phyloP scores from a whole-genome alignment of 306 rosid genomes.

The Lathyrus tuberosus region DNA sequence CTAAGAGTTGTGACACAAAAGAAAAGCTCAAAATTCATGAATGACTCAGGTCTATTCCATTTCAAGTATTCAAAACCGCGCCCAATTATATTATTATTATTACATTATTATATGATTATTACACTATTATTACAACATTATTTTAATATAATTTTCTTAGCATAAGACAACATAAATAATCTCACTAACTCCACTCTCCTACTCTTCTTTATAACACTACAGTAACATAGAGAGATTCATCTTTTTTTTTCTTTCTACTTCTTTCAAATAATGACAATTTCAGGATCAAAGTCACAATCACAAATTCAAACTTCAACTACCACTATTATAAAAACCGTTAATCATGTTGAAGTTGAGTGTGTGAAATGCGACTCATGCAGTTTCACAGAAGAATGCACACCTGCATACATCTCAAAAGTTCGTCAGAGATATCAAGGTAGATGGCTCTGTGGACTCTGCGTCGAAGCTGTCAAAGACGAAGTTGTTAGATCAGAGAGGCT shows the following conservation, averaged over 20 bases:
- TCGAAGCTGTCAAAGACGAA: conserved; percentile 84
- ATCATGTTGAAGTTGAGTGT: conserved; percentile 56
- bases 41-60: conserved; percentile 37
- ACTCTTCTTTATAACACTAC: conserved; percentile 12
- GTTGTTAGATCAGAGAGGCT: conserved; percentile 54
- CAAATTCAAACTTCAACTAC: conserved; percentile 15
- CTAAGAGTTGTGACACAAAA: too few species aligned
- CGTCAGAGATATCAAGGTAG: conserved; percentile 80
- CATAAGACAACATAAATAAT: conserved; percentile 37
- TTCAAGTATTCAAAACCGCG: background rate
- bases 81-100: background rate
- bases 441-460: conserved; percentile 91
- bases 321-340: conserved; percentile 21
- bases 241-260: background rate
- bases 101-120: background rate
- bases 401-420: conserved; percentile 66
- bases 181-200: background rate
- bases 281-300: conserved; percentile 53
- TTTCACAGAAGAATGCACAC: conserved; percentile 91
- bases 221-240: background rate
- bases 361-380: conserved; percentile 88
- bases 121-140: background rate
- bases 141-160: background rate
- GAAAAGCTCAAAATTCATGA: conserved; percentile 4
- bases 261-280: conserved; percentile 52